Percentiles rank a stretch among this genome's conserved stretches.
Evolutionary conservation across 768 basidiomycete genomes (phyloP).

Genomic region (Suillus americanus): DNA sequence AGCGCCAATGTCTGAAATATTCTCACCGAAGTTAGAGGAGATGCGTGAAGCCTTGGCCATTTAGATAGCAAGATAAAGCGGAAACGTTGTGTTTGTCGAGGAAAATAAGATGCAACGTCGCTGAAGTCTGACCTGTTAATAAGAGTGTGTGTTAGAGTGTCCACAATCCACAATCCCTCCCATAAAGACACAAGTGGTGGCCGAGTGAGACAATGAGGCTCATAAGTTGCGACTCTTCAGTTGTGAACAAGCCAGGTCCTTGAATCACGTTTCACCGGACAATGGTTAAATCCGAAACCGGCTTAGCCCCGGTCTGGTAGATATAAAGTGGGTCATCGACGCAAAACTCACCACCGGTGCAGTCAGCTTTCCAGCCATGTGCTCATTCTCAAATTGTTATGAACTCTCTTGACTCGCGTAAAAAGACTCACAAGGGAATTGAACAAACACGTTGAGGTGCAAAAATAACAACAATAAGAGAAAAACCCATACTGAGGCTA

Average conservation of each 20-base stretch:
- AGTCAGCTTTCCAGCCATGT: conserved; percentile 17
- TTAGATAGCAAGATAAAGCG: not conserved
- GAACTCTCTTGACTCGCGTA: conserved; percentile 6
- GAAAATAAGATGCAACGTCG: not conserved
- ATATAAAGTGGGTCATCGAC: conserved; percentile 12
- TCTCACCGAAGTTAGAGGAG: not conserved
- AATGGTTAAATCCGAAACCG: conserved; percentile 38
- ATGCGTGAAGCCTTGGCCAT: not conserved
- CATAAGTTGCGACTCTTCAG: conserved; percentile 16
- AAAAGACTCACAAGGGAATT: conserved; percentile 17
- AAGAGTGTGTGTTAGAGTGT: no score
- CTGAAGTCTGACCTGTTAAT: not conserved
- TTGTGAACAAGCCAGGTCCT: conserved; percentile 14
- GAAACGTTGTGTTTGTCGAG: not conserved
- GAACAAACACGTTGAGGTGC: conserved; percentile 4
- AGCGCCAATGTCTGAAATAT: not conserved
- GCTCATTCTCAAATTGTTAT: conserved; percentile 7
- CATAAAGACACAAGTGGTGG: conserved; percentile 13
- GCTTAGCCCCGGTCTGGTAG: conserved; percentile 28
- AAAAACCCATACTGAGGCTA: conserved; percentile 12
- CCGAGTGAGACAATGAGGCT: conserved; percentile 3
- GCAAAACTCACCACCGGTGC: conserved; percentile 20
- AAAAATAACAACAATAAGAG: conserved; percentile 27
- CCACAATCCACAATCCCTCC: not conserved
- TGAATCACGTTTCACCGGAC: conserved; percentile 22